Conservation (phyloP, 192 early-diverging fungal genomes). For the Diversispora epigaea region DNA sequence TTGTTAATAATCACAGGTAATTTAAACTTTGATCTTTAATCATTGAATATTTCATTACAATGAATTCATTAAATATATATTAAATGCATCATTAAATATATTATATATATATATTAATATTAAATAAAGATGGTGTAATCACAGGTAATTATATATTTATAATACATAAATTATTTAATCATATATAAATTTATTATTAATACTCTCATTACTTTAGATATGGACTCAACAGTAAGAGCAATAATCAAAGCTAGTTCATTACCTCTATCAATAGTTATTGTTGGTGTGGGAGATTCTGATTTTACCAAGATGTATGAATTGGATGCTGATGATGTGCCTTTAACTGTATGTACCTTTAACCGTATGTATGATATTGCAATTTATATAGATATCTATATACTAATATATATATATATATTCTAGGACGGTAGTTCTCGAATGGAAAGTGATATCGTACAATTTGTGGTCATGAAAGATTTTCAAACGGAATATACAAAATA, state of each 20-base stretch:
- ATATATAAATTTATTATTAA: no score
- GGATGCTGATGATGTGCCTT: slow-evolving; percentile 47
- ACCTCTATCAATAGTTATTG: slow-evolving; percentile 46
- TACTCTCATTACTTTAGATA: slow-evolving; percentile 6
- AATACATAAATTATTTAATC: slow-evolving; percentile 23
- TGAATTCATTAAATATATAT: slow-evolving; percentile 30
- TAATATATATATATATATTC: no score
- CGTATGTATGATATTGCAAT: neutral
- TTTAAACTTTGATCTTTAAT: slow-evolving; percentile 31
- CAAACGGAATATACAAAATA: no score
- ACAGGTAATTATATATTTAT: slow-evolving; percentile 17
- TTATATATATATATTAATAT: neutral
- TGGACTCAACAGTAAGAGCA: slow-evolving; percentile 45
- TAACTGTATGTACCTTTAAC: slow-evolving; percentile 31
- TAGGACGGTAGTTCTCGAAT: no score
- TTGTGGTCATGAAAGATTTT: no score
- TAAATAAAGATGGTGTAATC: slow-evolving; percentile 33
- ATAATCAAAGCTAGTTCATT: slow-evolving; percentile 42
- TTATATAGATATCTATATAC: no score
- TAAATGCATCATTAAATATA: no score
- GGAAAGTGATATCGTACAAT: no score
- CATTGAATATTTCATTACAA: slow-evolving; percentile 16
- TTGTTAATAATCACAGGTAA: slow-evolving; percentile 17
- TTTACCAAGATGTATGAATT: slow-evolving; percentile 53
- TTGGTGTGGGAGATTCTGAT: slow-evolving; percentile 54